Percentiles rank a stretch among this genome's conserved stretches.
Conservation (phyloP, 306 rosid species). For the Cicer judaicum region DNA sequence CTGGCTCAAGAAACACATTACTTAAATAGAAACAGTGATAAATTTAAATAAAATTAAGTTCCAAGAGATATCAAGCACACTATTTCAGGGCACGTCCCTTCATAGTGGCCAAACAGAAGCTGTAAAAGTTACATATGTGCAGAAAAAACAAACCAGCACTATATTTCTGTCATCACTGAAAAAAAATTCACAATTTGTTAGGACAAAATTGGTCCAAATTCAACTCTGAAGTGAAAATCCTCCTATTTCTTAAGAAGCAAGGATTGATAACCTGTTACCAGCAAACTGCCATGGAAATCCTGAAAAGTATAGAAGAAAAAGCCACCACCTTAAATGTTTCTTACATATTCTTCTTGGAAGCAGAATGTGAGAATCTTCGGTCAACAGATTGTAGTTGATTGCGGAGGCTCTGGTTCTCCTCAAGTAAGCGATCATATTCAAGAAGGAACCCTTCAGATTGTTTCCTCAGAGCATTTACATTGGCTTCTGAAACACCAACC, state of each 20-base stretch:
- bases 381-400: conserved; percentile 66
- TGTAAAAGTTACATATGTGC: conserved; percentile 40
- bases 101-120: conserved; percentile 29
- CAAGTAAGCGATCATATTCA: conserved; percentile 88
- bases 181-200: conserved; percentile 47
- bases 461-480: conserved; percentile 74
- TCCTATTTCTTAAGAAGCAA: conserved; percentile 41
- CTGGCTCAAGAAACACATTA: neutral
- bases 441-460: conserved; percentile 96
- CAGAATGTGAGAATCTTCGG: conserved; percentile 58
- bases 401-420: conserved; percentile 85
- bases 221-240: conserved; percentile 52
- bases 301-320: conserved; percentile 37
- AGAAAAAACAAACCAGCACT: conserved; percentile 46
- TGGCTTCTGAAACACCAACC: conserved; percentile 68
- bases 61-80: conserved; percentile 31
- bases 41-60: conserved; percentile 27
- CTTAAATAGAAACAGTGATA: conserved; percentile 6
- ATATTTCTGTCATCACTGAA: conserved; percentile 48
- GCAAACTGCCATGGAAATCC: conserved; percentile 50
- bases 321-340: conserved; percentile 39
- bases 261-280: conserved; percentile 45
- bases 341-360: conserved; percentile 79
- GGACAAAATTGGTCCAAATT: conserved; percentile 55
- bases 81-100: conserved; percentile 37